Conservation (phyloP, 140 eudicot species). For the Senecio squalidus region DNA sequence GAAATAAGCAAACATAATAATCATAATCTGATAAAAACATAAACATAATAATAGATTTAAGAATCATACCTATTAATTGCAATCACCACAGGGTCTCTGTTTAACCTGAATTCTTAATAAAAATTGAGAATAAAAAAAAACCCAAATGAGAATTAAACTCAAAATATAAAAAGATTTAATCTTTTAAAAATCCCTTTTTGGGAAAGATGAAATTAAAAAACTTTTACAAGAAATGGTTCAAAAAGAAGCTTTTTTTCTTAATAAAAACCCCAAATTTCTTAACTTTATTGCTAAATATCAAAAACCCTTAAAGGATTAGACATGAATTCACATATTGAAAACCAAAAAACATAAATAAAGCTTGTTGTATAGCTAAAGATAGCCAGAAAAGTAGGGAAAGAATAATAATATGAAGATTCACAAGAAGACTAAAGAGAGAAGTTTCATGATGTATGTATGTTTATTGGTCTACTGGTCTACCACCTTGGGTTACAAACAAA, state of each 20-base stretch:
- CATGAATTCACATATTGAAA: conserved; percentile 8
- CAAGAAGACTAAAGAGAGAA: background rate
- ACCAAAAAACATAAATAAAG: conserved; percentile 22
- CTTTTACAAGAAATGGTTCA: conserved; percentile 11
- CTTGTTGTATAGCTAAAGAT: conserved; percentile 13
- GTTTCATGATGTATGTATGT: background rate
- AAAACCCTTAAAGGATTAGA: conserved; percentile 13
- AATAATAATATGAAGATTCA: conserved; percentile 8
- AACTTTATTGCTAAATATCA: background rate
- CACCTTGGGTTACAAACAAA: conserved; percentile 11
- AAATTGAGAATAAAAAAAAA: background rate
- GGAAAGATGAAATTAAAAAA: conserved; percentile 16
- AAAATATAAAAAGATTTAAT: conserved; percentile 8
- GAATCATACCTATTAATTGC: conserved; percentile 15
- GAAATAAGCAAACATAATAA: conserved; percentile 9
- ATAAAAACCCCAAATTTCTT: conserved; percentile 6
- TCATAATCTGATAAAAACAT: background rate
- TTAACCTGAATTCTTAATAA: conserved; percentile 7
- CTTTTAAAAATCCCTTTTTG: background rate
- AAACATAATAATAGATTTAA: background rate
- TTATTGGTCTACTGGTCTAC: conserved; percentile 17
- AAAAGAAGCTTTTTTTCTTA: background rate
- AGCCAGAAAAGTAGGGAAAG: conserved; percentile 11
- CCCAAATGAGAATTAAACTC: conserved; percentile 15
- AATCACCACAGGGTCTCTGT: conserved; percentile 14